phyloP scores from a whole-genome alignment of 208 protist genomes.

The Naegleria fowleri region DNA sequence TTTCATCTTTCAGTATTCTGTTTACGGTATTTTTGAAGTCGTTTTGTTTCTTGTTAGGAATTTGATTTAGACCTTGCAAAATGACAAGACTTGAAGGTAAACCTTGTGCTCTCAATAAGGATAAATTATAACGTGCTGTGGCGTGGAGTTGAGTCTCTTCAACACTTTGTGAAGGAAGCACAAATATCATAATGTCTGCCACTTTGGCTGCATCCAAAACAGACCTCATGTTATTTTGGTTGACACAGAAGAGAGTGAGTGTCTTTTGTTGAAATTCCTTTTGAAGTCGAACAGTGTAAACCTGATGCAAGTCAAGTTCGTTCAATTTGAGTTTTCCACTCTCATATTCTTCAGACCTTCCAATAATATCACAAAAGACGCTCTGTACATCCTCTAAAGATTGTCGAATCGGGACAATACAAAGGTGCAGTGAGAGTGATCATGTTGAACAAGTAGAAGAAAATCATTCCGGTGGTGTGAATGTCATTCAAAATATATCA shows the following conservation, averaged over 20 bases:
- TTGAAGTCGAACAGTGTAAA: neutral
- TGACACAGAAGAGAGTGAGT: neutral
- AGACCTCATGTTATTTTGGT: neutral
- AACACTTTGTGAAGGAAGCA: neutral
- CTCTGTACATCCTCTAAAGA: neutral
- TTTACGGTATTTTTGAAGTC: neutral
- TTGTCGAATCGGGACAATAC: neutral
- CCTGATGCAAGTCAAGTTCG: neutral
- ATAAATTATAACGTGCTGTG: neutral
- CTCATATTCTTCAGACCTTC: neutral
- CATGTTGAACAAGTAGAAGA: neutral
- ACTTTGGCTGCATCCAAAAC: conserved; percentile 26
- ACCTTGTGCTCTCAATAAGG: conserved; percentile 26
- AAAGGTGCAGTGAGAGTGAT: too few species aligned
- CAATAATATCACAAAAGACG: neutral
- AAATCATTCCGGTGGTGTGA: neutral
- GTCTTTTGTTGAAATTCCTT: neutral
- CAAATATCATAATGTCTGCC: conserved; percentile 23
- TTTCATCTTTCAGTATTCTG: neutral
- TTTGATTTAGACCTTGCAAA: neutral
- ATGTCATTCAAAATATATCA: too few species aligned
- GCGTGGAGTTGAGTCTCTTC: neutral
- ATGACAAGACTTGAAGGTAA: neutral
- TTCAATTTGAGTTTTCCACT: neutral
- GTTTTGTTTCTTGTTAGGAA: conserved; percentile 17